phyloP scores from a whole-genome alignment of 305 asterid species.

The Fraxinus sp. region DNA sequence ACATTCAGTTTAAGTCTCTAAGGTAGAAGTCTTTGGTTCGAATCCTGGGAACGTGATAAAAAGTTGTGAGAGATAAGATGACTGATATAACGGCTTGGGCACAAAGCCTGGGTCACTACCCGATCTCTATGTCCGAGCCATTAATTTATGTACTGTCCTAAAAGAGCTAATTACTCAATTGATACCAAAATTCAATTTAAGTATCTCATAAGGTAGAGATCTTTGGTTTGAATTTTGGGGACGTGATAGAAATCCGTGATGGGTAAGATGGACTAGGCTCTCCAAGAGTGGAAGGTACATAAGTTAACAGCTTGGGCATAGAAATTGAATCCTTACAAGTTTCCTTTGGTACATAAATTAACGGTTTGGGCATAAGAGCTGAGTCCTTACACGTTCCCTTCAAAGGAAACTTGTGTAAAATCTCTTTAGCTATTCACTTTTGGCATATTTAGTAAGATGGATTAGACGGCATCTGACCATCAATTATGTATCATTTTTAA shows the following conservation, averaged over 20 bases:
- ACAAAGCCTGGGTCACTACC: neutral
- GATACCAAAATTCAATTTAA: neutral
- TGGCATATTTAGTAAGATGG: neutral
- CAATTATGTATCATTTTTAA: neutral
- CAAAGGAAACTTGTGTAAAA: neutral
- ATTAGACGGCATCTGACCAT: neutral
- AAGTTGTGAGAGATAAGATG: neutral
- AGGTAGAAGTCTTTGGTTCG: neutral
- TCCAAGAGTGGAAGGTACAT: neutral
- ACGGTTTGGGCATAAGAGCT: neutral
- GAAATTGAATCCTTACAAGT: neutral
- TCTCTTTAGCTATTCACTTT: neutral
- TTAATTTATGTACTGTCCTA: neutral
- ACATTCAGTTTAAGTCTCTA: neutral
- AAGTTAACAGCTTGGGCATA: neutral
- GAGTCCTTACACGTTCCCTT: neutral
- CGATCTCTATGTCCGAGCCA: neutral
- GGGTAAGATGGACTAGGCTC: neutral
- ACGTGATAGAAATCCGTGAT: neutral
- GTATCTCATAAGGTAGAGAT: neutral
- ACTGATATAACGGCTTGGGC: neutral
- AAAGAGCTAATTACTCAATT: neutral
- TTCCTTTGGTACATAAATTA: neutral
- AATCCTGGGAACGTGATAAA: neutral
- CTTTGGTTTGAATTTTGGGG: neutral